Evolutionary conservation across 805 yeast species (phyloP), one percentile per base, ranked within the genome.

Genomic region (Yamadazyma sp.): DNA sequence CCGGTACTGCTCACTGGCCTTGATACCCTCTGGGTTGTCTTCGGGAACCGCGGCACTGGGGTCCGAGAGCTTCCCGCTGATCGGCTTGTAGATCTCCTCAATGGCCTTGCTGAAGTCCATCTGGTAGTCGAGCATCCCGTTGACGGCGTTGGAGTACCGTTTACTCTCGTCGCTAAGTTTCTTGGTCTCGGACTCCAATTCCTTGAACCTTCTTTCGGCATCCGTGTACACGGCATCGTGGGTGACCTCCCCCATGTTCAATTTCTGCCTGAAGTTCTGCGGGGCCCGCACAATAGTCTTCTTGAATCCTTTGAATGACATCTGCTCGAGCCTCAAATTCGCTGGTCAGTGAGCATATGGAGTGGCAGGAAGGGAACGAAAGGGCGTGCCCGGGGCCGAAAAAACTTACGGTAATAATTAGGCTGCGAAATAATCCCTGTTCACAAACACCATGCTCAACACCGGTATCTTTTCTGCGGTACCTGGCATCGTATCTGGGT

Each of bases 171-270:
- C 88, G 51, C 89, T 84, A 43, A 93, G 71, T 57, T 87, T 84
- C 67, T 88, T 86, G 25, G 97, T 89, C 61, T 90, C 95, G 12
- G 67, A 59, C 62, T 93, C 99, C 52, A 93, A 71, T 57, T 91
- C 96, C 58, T 84, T 85, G 71, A 93, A 93, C 55, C 99, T 77
- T 61, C 97, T 79, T 63, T 93, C 99, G 5, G 99, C 98, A 66
- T 93, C 99, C 19, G 75, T 76, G 61, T 89, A 93, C 10, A 93
- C 96, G 0, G 96, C 78, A 56, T 93, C 99, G 32, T 48, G 48
- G 28, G 75, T 69, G 33, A 67, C 52, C 22, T 69, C 73, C 7
- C 73, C 95, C 87, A 88, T 89, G 64, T 93, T 83, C 67, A 93
- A 63, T 74, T 88, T 89, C 64, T 86, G 95, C 51, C 93, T 83